Conservation (phyloP, 106 monocot genomes). For the Posidonia australis region DNA sequence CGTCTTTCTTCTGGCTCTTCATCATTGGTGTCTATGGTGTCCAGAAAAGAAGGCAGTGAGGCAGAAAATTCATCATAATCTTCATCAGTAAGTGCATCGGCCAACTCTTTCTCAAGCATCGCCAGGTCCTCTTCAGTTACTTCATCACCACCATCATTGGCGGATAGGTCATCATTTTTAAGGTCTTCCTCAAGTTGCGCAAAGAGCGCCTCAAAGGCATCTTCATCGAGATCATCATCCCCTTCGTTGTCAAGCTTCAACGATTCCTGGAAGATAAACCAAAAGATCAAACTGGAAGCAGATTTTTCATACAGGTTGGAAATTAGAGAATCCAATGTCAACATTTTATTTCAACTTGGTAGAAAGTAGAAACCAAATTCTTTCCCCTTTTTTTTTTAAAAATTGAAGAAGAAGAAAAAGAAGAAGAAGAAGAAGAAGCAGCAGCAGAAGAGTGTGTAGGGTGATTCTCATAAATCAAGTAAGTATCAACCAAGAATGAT, state of each 20-base stretch:
- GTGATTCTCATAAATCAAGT: too few relatives aligned
- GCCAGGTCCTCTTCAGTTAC: slow-evolving; percentile 77
- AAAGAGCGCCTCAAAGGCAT: slow-evolving; percentile 89
- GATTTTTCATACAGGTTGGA: too few relatives aligned
- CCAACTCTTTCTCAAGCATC: slow-evolving; percentile 68
- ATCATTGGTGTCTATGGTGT: slow-evolving; percentile 7
- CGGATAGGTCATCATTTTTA: slow-evolving; percentile 40
- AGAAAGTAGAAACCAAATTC: too few relatives aligned
- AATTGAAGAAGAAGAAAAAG: too few relatives aligned
- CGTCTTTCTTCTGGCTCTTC: slow-evolving; percentile 13
- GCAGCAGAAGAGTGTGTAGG: too few relatives aligned
- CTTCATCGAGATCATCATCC: slow-evolving; percentile 52
- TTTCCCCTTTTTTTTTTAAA: too few relatives aligned
- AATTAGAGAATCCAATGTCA: too few relatives aligned
- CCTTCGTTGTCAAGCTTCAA: slow-evolving; percentile 20
- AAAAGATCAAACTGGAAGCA: background rate
- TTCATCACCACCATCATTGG: slow-evolving; percentile 36
- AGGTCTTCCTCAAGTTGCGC: slow-evolving; percentile 75
- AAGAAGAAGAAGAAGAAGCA: too few relatives aligned
- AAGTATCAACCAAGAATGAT: too few relatives aligned
- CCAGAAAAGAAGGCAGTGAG: background rate
- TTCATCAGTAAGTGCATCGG: slow-evolving; percentile 52
- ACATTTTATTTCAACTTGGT: too few relatives aligned
- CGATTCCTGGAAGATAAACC: slow-evolving; percentile 24
- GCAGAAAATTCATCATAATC: slow-evolving; percentile 27